A percentile compares a stretch with the other conserved stretches of the same genome.
These are phyloP conservation scores for Ophiocordyceps polyrhachis-furcata DNA, from an alignment of 2,329 filamentous ascomycete species.

Conservation along the genomic window DNA sequence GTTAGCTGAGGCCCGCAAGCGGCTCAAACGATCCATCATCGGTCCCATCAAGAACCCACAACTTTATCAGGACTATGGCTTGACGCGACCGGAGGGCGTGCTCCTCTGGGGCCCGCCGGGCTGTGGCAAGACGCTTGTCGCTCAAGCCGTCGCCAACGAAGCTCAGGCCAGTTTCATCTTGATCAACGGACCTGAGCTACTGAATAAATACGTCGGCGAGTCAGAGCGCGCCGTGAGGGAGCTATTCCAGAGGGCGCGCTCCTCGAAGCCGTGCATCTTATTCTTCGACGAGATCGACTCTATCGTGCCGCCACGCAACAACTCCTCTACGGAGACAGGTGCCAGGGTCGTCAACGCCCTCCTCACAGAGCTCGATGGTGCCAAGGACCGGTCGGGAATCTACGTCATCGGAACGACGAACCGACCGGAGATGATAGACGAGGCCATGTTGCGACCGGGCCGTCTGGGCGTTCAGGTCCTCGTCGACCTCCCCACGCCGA, in stretches of 20 bases:
- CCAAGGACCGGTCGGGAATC: slow-evolving; percentile 62
- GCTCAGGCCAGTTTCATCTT: slow-evolving; percentile 96
- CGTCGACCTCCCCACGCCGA: slow-evolving; percentile 62
- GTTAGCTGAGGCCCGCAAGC: slow-evolving; percentile 56
- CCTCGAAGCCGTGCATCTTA: slow-evolving; percentile 77
- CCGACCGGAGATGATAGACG: slow-evolving; percentile 87
- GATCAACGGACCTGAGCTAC: slow-evolving; percentile 85
- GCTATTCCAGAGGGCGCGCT: slow-evolving; percentile 74
- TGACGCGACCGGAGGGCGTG: slow-evolving; percentile 67
- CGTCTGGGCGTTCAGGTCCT: slow-evolving; percentile 78
- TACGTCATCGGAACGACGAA: slow-evolving; percentile 95
- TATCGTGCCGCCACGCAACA: slow-evolving; percentile 68
- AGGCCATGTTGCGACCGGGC: slow-evolving; percentile 82
- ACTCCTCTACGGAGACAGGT: slow-evolving; percentile 60
- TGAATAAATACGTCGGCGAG: slow-evolving; percentile 97
- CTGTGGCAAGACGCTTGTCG: slow-evolving; percentile 89
- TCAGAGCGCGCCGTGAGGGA: slow-evolving; percentile 84
- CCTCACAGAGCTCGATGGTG: slow-evolving; percentile 82
- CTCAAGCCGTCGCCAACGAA: slow-evolving; percentile 90
- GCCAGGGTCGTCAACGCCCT: slow-evolving; percentile 87
- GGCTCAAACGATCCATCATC: slow-evolving; percentile 73
- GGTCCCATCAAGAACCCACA: slow-evolving; percentile 73
- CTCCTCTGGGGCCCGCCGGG: slow-evolving; percentile 93
- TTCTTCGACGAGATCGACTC: slow-evolving; percentile 98
- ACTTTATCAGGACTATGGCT: slow-evolving; percentile 57